Percentiles rank a stretch among this genome's conserved stretches.
Evolutionary conservation across 1,284 basidiomycete genomes (phyloP).

Genomic region (Volvariella volvacea): DNA sequence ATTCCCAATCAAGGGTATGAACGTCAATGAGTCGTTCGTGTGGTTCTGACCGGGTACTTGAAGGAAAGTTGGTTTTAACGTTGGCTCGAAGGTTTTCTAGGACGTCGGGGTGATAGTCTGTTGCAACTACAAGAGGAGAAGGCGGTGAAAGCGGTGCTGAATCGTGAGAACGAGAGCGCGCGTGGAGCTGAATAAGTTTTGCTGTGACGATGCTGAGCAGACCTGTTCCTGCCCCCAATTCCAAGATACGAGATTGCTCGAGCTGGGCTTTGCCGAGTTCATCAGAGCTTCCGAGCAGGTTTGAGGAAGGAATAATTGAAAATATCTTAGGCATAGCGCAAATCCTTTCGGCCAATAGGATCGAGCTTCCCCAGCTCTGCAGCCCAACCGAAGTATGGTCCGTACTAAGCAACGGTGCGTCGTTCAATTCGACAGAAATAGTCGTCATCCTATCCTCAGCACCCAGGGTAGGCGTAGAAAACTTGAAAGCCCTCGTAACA

Average conservation of each 20-base stretch:
- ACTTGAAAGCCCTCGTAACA: slow-evolving; percentile 48
- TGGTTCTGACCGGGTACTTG: slow-evolving; percentile 8
- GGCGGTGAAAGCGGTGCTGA: slow-evolving; percentile 7
- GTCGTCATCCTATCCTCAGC: neutral
- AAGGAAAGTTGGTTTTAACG: slow-evolving; percentile 51
- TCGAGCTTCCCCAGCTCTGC: slow-evolving; percentile 84
- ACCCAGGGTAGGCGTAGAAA: slow-evolving; percentile 23
- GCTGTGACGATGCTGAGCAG: slow-evolving; percentile 69
- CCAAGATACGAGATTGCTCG: slow-evolving; percentile 49
- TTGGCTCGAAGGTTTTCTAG: slow-evolving; percentile 67
- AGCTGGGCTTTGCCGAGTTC: neutral
- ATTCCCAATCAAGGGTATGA: slow-evolving; percentile 64
- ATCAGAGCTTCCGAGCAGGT: no score
- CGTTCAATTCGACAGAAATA: slow-evolving; percentile 63
- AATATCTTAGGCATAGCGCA: slow-evolving; percentile 48
- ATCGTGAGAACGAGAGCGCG: neutral
- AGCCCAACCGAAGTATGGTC: slow-evolving; percentile 83
- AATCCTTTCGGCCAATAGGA: slow-evolving; percentile 69
- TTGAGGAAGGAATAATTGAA: slow-evolving; percentile 28
- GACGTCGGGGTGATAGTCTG: slow-evolving; percentile 77
- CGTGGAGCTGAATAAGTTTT: slow-evolving; percentile 37
- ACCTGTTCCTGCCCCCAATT: slow-evolving; percentile 86
- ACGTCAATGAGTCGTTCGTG: slow-evolving; percentile 42
- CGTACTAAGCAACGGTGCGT: slow-evolving; percentile 59
- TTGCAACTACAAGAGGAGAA: slow-evolving; percentile 48